Evolutionary conservation across 768 basidiomycete species (phyloP).

Genomic region (Neoboletus subvelutipes): DNA sequence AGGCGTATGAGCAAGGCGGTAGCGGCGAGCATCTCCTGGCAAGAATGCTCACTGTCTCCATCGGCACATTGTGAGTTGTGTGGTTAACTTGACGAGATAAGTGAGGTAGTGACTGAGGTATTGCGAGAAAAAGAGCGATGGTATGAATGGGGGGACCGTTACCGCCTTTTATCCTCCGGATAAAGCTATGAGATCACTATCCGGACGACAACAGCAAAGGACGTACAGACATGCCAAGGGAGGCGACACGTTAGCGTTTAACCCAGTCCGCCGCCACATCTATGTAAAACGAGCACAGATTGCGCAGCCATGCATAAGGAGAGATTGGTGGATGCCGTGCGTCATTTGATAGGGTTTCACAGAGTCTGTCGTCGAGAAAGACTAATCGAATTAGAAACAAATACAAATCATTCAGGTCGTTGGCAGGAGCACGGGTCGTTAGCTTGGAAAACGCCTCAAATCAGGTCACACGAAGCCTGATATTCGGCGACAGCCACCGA

Average conservation of each 20-base stretch:
- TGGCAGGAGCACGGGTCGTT: conserved; percentile 15
- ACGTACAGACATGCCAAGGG: conserved; percentile 22
- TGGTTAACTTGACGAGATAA: neutral
- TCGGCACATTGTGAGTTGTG: conserved; percentile 45
- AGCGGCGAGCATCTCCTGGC: neutral
- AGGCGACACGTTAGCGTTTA: conserved; percentile 23
- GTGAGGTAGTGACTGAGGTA: conserved; percentile 4
- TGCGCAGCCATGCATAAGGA: conserved; percentile 28
- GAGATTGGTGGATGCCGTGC: conserved; percentile 28
- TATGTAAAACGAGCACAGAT: conserved; percentile 30
- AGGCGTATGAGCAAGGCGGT: neutral
- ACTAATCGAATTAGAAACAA: conserved; percentile 34
- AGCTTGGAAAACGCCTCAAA: conserved; percentile 19
- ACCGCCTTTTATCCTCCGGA: conserved; percentile 29
- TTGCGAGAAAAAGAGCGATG: conserved; percentile 5
- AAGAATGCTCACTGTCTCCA: conserved; percentile 48
- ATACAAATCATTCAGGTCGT: conserved; percentile 15
- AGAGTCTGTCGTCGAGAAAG: conserved; percentile 37
- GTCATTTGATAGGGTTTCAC: conserved; percentile 38
- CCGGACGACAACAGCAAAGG: conserved; percentile 15
- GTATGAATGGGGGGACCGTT: conserved; percentile 8
- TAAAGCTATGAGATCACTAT: conserved; percentile 28
- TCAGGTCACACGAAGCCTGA: conserved; percentile 26
- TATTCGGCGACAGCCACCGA: conserved; percentile 20
- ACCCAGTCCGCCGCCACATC: conserved; percentile 23